Base-by-base conservation (phyloP, 345 rosid genomes). In the Cardamine chenopodiifolia region DNA sequence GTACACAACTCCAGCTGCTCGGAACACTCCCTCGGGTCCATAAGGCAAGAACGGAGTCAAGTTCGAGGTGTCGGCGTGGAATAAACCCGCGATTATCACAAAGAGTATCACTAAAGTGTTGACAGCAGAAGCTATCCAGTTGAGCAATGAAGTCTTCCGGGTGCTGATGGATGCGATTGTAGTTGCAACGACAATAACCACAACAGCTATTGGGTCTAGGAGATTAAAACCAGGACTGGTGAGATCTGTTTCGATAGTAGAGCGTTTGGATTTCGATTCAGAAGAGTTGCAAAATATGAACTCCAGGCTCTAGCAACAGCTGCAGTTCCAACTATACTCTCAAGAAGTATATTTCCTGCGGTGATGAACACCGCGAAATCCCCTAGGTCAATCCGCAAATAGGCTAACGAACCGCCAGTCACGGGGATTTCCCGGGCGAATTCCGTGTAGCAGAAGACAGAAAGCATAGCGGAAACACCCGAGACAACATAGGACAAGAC, bases 241-340 rank as follows among this genome's bases (percentile, higher is more conserved):
- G 47, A 78, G 53, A 15, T 80, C 66, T 12, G 75, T 83, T 47
- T 76, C 66, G 76, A 87, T 74, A 5, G 85, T 48, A 93, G 85
- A 62, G 71, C 80, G 15, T 83, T 57, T 2, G 96, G 89, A 0
- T 79, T 18, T 2, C 72, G 88, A 77, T 90, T 88, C 81, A 84
- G 82, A 72, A 93, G 83, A 7, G 97, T 85, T 34, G 97, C 92
- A 15, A 88, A 88, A 80, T 93, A 90, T 6, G 93, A 89, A 58
- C 96, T 89, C 96, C 93, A 93, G 0, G 97, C 82, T 25, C 96
- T 83, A 4, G 96, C 83, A 37, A 93, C 97, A 6, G 88, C 89
- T 35, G 98, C 96, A 1, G 96, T 92, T 0, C 85, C 83, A 6
- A 93, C 85, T 3, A 86, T 75, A 61, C 92, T 82, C 75, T 93